Conservation (phyloP, 345 rosid species). For the Rhizophora mangle region DNA sequence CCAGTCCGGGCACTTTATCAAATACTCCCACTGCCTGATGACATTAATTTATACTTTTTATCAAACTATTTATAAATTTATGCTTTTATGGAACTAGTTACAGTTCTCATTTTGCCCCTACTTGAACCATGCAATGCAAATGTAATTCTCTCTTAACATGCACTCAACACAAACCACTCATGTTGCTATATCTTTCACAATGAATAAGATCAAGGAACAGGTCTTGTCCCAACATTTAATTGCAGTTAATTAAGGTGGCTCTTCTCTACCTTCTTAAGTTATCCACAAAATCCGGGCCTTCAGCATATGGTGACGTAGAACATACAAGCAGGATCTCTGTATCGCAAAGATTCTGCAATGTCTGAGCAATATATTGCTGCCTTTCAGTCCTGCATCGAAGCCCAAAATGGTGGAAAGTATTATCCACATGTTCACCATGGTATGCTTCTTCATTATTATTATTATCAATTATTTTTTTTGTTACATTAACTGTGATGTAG, state of each 20-base stretch:
- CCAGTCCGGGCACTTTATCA: slow-evolving; percentile 64
- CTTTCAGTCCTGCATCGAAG: slow-evolving; percentile 48
- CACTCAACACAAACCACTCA: neutral
- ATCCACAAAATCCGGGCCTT: slow-evolving; percentile 79
- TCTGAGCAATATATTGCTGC: slow-evolving; percentile 27
- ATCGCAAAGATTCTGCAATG: slow-evolving; percentile 47
- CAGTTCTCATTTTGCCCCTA: neutral
- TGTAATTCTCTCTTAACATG: neutral
- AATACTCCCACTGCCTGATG: slow-evolving; percentile 62
- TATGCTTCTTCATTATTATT: too few species aligned
- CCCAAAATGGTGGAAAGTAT: slow-evolving; percentile 1
- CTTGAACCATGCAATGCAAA: neutral
- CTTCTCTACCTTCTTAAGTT: slow-evolving; percentile 45
- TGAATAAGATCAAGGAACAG: neutral
- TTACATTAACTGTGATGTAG: neutral
- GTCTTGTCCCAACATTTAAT: too few species aligned
- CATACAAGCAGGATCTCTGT: slow-evolving; percentile 50
- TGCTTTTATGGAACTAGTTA: neutral
- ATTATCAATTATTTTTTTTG: too few species aligned
- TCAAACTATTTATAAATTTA: neutral
- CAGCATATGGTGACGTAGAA: slow-evolving; percentile 86
- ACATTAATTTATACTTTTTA: neutral
- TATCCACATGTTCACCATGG: neutral
- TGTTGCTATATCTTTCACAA: neutral
- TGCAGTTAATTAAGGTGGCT: neutral